These are phyloP conservation scores for Myxozyma monticola DNA, from an alignment of 805 yeast genomes.

Conservation along the genomic window DNA sequence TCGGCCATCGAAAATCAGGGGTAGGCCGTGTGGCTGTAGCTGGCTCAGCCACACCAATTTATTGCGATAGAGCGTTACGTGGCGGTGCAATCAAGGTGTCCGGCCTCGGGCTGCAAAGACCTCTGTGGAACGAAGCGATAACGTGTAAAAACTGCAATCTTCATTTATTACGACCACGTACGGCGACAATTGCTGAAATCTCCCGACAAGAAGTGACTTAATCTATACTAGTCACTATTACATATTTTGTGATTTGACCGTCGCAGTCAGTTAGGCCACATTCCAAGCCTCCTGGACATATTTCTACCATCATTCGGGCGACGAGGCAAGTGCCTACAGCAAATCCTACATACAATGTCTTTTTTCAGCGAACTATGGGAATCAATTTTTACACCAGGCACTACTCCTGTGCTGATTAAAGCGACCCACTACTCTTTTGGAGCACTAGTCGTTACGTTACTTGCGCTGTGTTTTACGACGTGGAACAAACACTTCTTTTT, in stretches of 20 bases:
- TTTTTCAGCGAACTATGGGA: slow-evolving; percentile 75
- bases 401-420: slow-evolving; percentile 80
- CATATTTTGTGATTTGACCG: background rate
- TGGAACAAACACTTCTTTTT: slow-evolving; percentile 66
- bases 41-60: too few relatives aligned
- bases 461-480: slow-evolving; percentile 57
- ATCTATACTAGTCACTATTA: background rate
- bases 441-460: slow-evolving; percentile 58
- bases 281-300: background rate
- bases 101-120: too few relatives aligned
- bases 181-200: background rate
- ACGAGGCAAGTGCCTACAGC: background rate
- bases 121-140: too few relatives aligned
- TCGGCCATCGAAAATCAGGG: too few relatives aligned
- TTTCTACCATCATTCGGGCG: background rate
- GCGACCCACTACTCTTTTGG: slow-evolving; percentile 87
- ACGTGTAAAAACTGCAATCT: too few relatives aligned
- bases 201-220: background rate
- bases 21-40: too few relatives aligned
- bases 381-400: slow-evolving; percentile 88
- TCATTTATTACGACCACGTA: background rate
- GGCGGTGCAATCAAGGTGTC: too few relatives aligned
- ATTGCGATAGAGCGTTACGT: too few relatives aligned
- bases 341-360: slow-evolving; percentile 12
- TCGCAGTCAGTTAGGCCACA: background rate